Evolutionary conservation across 495 filamentous ascomycete genomes (phyloP), one percentile per base, ranked within the genome.

Genomic region (Polyplosphaeria fusca): DNA sequence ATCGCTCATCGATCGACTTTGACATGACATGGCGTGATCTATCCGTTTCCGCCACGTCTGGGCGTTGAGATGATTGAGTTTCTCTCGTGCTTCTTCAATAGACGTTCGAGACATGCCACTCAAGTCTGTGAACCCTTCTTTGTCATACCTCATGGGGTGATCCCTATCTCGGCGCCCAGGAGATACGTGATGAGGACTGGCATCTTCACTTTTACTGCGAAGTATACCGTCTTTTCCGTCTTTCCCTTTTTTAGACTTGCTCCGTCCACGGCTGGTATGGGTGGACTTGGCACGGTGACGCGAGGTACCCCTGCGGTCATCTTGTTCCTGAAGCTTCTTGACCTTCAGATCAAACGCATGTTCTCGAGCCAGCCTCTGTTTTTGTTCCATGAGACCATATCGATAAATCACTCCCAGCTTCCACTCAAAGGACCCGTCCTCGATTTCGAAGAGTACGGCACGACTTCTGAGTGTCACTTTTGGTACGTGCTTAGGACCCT

Each of bases 371-470:
- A 91, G 73, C 13, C 93, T 81, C 66, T 96, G 92, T 66, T 83
- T 81, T 71, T 96, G 89, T 65, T 99, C 93, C 44, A 89, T 75
- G 20, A 95, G 74, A 1, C 94, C 93, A 19, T 86, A 79, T 4
- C 92, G 84, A 64, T 97, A 97, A 43, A 97, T 99, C 61, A 85
- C 80, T 0, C 89, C 88, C 19, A 99, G 77, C 65, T 96, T 96
- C 86, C 91, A 96, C 67, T 99, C 93, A 66, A 99, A 99, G 1
- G 88, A 85, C 47, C 93, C 90, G 70, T 99, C 93, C 70, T 99
- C 93, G 43, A 99, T 74, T 56, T 96, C 89, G 53, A 97, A 89
- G 20, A 96, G 72, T 9, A 97, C 69, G 0, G 84, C 87, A 67
- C 86, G 90, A 45, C 84, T 86, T 41, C 89, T 82, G 1, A 99